Evolutionary conservation across 768 basidiomycete species (phyloP).

Genomic region (Lentinula raphanica): DNA sequence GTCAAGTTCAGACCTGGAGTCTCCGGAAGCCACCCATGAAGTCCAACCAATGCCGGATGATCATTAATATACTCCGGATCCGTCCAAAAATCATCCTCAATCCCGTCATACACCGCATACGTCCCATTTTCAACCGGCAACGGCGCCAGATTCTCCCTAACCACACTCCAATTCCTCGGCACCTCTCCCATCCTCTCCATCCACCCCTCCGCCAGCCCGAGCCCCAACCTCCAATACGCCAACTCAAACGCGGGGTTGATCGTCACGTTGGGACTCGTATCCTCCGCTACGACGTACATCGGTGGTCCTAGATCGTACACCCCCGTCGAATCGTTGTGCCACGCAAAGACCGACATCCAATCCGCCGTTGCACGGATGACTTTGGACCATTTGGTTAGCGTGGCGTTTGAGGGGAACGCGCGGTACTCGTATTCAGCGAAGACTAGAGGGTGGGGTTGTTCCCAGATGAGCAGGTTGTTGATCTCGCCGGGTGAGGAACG

Average conservation of each 20-base stretch:
- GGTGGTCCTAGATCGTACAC: conserved; percentile 57
- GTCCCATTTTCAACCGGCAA: conserved; percentile 41
- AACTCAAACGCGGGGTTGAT: conserved; percentile 55
- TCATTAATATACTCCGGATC: conserved; percentile 47
- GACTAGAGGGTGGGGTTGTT: conserved; percentile 54
- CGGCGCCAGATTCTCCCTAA: conserved; percentile 42
- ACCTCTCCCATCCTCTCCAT: conserved; percentile 35
- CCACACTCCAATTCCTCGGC: conserved; percentile 38
- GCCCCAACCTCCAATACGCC: conserved; percentile 51
- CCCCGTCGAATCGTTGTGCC: conserved; percentile 40
- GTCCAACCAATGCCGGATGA: conserved; percentile 52
- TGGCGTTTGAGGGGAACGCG: conserved; percentile 31
- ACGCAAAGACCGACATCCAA: conserved; percentile 57
- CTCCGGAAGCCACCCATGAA: conserved; percentile 54
- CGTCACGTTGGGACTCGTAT: conserved; percentile 50
- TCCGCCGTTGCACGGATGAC: conserved; percentile 51
- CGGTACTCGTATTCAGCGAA: conserved; percentile 58
- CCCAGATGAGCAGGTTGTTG: conserved; percentile 60
- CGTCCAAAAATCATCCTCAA: conserved; percentile 47
- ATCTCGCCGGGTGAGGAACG: conserved; percentile 55
- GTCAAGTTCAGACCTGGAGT: conserved; percentile 41
- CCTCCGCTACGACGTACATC: conserved; percentile 52
- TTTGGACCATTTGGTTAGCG: conserved; percentile 44
- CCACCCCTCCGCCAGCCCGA: conserved; percentile 46
- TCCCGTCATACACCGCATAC: conserved; percentile 54